A percentile compares a stretch with the other conserved stretches of the same genome.
Evolutionary conservation across 2,329 filamentous ascomycete species (phyloP).

Genomic region (Colletotrichum cordylinicola): DNA sequence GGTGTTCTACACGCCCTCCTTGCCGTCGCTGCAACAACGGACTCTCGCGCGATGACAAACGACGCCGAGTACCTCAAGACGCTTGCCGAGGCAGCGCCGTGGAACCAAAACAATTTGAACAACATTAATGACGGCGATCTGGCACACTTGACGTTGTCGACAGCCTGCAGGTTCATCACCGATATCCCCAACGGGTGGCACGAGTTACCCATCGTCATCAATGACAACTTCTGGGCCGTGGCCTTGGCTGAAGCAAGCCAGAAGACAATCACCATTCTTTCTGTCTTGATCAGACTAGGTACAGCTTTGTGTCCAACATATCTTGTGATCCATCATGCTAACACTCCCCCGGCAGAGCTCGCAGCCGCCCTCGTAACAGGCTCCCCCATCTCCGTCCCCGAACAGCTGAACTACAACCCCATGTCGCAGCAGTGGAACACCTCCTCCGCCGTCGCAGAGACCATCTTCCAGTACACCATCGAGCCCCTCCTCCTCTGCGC

Average conservation of each 20-base stretch:
- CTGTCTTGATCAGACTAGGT: slow-evolving; percentile 32
- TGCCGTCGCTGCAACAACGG: slow-evolving; percentile 11
- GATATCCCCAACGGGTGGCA: slow-evolving; percentile 5
- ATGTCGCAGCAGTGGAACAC: not conserved
- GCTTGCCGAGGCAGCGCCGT: not conserved
- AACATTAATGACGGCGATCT: not conserved
- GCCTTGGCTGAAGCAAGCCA: not conserved
- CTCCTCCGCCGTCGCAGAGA: slow-evolving; percentile 20
- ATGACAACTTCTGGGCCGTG: not conserved
- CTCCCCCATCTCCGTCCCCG: slow-evolving; percentile 29
- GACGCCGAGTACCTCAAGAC: slow-evolving; percentile 5
- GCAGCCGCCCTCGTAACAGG: slow-evolving; percentile 32
- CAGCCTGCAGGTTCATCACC: slow-evolving; percentile 1
- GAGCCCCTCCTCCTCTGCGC: slow-evolving; percentile 37
- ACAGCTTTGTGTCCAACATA: not conserved
- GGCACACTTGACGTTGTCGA: not conserved
- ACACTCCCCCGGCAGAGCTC: slow-evolving; percentile 26
- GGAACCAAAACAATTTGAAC: not conserved
- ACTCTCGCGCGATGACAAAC: not conserved
- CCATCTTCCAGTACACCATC: slow-evolving; percentile 23
- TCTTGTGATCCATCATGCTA: not conserved
- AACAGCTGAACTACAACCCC: slow-evolving; percentile 21
- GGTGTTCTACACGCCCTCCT: slow-evolving; percentile 32
- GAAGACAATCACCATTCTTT: slow-evolving; percentile 11
- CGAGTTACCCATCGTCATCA: not conserved